These are phyloP conservation scores for Globisporangium yorkense DNA, from an alignment of 352 stramenopile genomes.

Conservation along the genomic window DNA sequence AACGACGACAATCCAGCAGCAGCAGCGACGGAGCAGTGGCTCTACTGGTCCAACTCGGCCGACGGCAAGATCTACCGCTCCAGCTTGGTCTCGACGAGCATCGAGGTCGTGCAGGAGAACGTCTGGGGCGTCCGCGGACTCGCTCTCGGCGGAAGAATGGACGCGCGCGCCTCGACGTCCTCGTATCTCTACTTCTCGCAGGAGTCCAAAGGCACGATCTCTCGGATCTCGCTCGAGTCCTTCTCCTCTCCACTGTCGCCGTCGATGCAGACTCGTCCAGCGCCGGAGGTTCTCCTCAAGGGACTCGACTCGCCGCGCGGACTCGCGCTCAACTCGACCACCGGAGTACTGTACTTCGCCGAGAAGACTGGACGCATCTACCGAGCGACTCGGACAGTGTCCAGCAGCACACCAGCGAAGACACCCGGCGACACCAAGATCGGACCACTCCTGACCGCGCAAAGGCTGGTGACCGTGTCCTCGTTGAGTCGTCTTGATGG, in stretches of 20 bases:
- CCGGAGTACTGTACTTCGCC: constrained; percentile 51
- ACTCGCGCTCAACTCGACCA: constrained; percentile 28
- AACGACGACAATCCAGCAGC: constrained; percentile 14
- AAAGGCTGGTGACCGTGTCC: constrained; percentile 33
- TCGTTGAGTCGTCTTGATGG: constrained; percentile 49
- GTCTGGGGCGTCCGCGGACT: constrained; percentile 55
- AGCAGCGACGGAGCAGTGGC: constrained; percentile 18
- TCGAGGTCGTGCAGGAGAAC: constrained; percentile 33
- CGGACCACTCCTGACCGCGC: constrained; percentile 12
- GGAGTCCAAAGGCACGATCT: constrained; percentile 52
- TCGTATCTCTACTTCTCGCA: constrained; percentile 46
- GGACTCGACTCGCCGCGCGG: constrained; percentile 45
- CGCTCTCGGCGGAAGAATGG: constrained; percentile 9
- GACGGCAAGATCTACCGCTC: constrained; percentile 62
- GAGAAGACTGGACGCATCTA: constrained; percentile 68
- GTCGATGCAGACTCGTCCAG: background rate
- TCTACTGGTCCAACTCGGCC: constrained; percentile 71
- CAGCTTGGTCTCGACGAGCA: constrained; percentile 32
- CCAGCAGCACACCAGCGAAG: background rate
- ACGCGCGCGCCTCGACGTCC: background rate
- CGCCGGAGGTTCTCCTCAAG: constrained; percentile 23
- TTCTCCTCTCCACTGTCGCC: background rate
- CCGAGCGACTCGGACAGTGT: constrained; percentile 3
- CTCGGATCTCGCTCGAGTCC: constrained; percentile 12
- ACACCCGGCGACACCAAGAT: constrained; percentile 1